Base-by-base conservation (phyloP, 257 asterid genomes). In the Thymus mandschuricus region DNA sequence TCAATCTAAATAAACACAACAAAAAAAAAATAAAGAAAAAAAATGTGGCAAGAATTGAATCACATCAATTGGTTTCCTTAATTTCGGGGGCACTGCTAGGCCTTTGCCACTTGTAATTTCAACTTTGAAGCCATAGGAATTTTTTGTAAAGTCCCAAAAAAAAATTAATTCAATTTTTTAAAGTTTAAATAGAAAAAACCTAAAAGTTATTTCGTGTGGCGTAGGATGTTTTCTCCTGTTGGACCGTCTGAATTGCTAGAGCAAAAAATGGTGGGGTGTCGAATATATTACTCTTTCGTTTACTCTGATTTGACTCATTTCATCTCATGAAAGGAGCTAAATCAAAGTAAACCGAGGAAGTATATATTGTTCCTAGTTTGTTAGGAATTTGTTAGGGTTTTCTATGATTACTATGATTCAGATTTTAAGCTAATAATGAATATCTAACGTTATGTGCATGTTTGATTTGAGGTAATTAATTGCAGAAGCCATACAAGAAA, bases 151-250 rank as follows among this genome's bases (percentile, higher is more conserved):
- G 41, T 4, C 7, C 41, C 3, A 38, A 38, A 38, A 3, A 38
- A 38, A 38, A 38, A 38, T 3, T 38, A 21, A 21, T 21, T 21
- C 21, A 21, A 21, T 21, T 21, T 21, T 21, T 21, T 21, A 21
- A 21, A 21, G 21, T 35, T 35, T 35, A 35, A 35, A 35, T 38
- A 5, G 54, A 1, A 27, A 41, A 64, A 10, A 4, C 55, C 2
- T 8, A 29, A 40, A 60, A 58, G 64, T 10, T 63, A 78, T 69
- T 49, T 65, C 35, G 52, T 72, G 78, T 78, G 85, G 81, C 71
- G 10, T 51, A 54, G 44, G 62, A 71, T 73, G 60, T 61, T 66
- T 79, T 60, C 68, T 33, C 54, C 70, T 62, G 66, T 40, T 15
- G 59, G 46, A 68, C 78, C 68, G 69, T 66, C 78, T 55, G 74